Evolutionary conservation across 2,329 filamentous ascomycete species (phyloP).

Genomic region (Fragosphaeria purpurea): DNA sequence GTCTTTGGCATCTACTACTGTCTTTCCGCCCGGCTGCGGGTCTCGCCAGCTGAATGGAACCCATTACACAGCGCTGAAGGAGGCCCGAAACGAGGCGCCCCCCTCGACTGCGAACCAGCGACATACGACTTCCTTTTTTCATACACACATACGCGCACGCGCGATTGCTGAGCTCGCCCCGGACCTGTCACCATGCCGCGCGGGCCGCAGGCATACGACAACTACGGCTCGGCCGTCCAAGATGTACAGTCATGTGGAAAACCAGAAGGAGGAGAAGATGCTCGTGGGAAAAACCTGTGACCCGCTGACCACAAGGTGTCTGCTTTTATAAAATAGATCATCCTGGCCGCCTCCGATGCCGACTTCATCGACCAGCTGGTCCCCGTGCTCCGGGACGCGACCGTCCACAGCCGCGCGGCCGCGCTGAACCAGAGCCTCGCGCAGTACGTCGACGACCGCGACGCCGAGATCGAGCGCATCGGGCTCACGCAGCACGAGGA

Average conservation of each 20-base stretch:
- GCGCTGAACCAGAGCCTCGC: conserved; percentile 69
- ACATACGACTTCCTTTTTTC: not conserved
- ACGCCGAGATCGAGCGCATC: conserved; percentile 85
- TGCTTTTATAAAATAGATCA: conserved; percentile 51
- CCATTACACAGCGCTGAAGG: not conserved
- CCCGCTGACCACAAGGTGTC: no score
- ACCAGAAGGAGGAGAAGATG: no score
- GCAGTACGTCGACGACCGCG: conserved; percentile 75
- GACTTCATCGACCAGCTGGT: conserved; percentile 96
- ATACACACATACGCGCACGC: not conserved
- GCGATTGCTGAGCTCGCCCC: no score
- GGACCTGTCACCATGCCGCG: conserved; percentile 13
- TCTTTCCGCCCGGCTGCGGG: no score
- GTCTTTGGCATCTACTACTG: no score
- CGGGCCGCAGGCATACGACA: conserved; percentile 16
- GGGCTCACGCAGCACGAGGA: conserved; percentile 95
- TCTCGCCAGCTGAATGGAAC: no score
- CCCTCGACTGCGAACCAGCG: no score
- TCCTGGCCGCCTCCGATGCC: conserved; percentile 79
- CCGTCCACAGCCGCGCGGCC: conserved; percentile 60
- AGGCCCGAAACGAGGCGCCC: conserved; percentile 1
- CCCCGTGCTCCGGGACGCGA: conserved; percentile 84
- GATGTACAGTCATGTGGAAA: conserved; percentile 10
- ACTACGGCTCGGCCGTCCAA: conserved; percentile 19
- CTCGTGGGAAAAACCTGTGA: no score